Conservation (phyloP, 225 moss, liverwort and hornwort species). For the Polytrichum commune region DNA sequence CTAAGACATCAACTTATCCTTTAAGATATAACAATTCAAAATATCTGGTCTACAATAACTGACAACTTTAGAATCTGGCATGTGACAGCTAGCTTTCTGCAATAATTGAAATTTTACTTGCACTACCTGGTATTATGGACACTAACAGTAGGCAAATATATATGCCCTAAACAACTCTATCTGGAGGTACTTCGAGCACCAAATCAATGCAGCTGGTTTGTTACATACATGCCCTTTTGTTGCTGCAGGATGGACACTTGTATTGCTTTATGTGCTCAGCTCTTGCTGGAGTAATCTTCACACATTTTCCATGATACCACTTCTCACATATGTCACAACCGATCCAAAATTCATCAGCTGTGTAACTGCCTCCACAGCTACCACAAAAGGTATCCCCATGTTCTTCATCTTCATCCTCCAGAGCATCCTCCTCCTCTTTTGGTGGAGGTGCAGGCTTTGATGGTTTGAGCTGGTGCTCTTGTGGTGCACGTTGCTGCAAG, state of each 20-base stretch:
- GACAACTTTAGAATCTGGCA: too few species aligned
- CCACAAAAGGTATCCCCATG: slow-evolving; percentile 21
- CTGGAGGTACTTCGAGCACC: neutral
- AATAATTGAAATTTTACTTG: too few species aligned
- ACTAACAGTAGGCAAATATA: too few species aligned
- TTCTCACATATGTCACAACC: slow-evolving; percentile 21
- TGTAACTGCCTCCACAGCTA: slow-evolving; percentile 20
- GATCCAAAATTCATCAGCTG: slow-evolving; percentile 21
- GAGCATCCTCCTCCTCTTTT: slow-evolving; percentile 16
- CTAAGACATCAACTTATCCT: too few species aligned
- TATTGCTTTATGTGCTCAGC: slow-evolving; percentile 22
- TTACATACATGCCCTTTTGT: slow-evolving; percentile 17
- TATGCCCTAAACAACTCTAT: slow-evolving; percentile 1
- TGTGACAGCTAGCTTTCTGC: too few species aligned
- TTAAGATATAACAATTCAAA: too few species aligned
- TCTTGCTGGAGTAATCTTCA: slow-evolving; percentile 22
- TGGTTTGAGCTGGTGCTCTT: slow-evolving; percentile 8
- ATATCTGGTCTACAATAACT: too few species aligned
- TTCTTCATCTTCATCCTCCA: slow-evolving; percentile 19
- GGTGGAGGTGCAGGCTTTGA: slow-evolving; percentile 13
- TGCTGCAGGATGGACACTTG: slow-evolving; percentile 24
- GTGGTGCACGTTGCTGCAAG: slow-evolving; percentile 15
- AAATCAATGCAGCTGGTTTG: neutral
- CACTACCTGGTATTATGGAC: too few species aligned
- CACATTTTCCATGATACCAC: slow-evolving; percentile 20